Percentiles rank a stretch among this genome's conserved stretches.
Conservation (phyloP, 768 basidiomycete genomes). For the Pleurotus platypus region DNA sequence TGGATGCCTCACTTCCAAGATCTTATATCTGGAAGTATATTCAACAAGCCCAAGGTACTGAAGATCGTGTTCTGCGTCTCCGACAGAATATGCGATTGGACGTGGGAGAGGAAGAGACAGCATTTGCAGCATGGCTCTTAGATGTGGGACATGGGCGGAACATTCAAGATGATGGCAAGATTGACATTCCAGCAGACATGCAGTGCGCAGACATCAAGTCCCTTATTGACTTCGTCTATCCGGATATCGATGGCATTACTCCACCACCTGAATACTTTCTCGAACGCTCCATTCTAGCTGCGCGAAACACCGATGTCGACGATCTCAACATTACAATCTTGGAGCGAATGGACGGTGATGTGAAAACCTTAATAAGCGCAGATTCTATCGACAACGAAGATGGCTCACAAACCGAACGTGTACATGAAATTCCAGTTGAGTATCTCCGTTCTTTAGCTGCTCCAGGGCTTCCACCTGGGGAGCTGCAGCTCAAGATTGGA, state of each 20-base stretch:
- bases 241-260: neutral
- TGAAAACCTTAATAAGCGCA: neutral
- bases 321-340: conserved; percentile 16
- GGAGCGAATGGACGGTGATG: conserved; percentile 9
- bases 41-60: neutral
- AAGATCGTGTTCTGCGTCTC: conserved; percentile 19
- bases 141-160: conserved; percentile 28
- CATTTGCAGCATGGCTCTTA: conserved; percentile 29
- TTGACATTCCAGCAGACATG: neutral
- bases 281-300: conserved; percentile 24
- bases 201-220: neutral
- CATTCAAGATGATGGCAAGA: neutral
- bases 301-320: conserved; percentile 18
- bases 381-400: neutral
- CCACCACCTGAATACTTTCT: conserved; percentile 16
- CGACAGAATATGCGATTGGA: conserved; percentile 33
- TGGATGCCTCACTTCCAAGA: conserved; percentile 25
- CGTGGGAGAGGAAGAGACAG: conserved; percentile 17
- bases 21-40: conserved; percentile 32
- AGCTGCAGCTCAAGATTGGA: conserved; percentile 28
- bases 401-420: neutral
- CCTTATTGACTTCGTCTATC: neutral
- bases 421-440: conserved; percentile 23
- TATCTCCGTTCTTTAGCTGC: conserved; percentile 33
- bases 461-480: conserved; percentile 34